Conservation (phyloP, 2,329 filamentous ascomycete genomes). For the Fusarium heterosporum region DNA sequence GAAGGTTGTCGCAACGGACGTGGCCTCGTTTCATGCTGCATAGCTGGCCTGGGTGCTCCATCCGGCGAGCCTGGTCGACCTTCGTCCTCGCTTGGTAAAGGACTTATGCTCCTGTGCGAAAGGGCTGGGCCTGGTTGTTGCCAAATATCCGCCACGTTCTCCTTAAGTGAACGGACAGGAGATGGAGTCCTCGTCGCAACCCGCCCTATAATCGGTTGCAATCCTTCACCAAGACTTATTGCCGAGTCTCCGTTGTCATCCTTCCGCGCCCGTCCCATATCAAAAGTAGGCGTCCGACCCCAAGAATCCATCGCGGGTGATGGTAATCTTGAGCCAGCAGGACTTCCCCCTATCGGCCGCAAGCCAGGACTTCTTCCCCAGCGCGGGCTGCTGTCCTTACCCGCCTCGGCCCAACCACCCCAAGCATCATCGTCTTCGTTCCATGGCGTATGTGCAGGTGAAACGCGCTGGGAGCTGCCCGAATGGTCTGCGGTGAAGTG, state of each 20-base stretch:
- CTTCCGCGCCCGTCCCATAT: constrained; percentile 29
- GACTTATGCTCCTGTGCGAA: constrained; percentile 24
- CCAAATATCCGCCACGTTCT: constrained; percentile 40
- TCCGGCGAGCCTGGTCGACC: constrained; percentile 37
- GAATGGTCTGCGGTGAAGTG: constrained; percentile 48
- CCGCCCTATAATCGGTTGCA: constrained; percentile 25
- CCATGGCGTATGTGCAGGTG: constrained; percentile 48
- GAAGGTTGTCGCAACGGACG: constrained; percentile 43
- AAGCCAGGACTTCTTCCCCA: constrained; percentile 52
- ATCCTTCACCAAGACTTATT: constrained; percentile 44
- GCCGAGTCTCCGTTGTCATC: constrained; percentile 49
- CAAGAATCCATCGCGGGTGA: constrained; percentile 48
- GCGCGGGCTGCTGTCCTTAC: constrained; percentile 44
- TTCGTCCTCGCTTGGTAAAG: constrained; percentile 26
- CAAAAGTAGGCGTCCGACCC: constrained; percentile 41
- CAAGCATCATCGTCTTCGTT: constrained; percentile 52
- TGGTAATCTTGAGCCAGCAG: constrained; percentile 43
- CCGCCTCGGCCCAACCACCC: constrained; percentile 53
- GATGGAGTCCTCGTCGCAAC: constrained; percentile 29
- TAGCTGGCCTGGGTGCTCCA: constrained; percentile 29
- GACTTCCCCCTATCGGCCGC: constrained; percentile 46
- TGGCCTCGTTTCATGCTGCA: constrained; percentile 19
- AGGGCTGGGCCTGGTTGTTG: constrained; percentile 14
- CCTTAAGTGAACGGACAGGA: constrained; percentile 20
- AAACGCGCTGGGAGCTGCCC: constrained; percentile 40